Base-by-base conservation (phyloP, 2,329 filamentous ascomycete genomes). In the Ascocoryne sarcoides region DNA sequence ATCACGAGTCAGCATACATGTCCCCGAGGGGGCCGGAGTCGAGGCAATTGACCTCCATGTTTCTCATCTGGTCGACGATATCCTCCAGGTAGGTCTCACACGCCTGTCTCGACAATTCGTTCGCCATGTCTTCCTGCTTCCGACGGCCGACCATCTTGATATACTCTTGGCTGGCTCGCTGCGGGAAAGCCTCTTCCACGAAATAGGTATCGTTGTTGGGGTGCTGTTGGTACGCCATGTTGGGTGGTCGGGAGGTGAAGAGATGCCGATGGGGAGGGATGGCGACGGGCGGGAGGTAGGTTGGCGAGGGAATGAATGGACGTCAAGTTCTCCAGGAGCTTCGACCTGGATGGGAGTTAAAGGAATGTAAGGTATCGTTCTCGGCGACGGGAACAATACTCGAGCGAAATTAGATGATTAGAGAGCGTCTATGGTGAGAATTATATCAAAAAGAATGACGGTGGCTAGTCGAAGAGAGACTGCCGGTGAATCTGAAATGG, bases 31-130 rank as follows among this genome's bases (percentile, higher is more conserved):
- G 33, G 33, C 48, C 44, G 30, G 19, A 3, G 28, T 35, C 38
- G 42, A 47, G 44, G 43, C 21, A 41, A 46, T 48, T 58, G 51
- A 72, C 69, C 79, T 98, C 92, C 90, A 98, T 95, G 58, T 84
- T 75, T 62, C 87, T 77, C 84, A 95, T 92, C 67, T 96, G 90
- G 59, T 83, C 76, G 67, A 96, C 79, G 61, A 95, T 83, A 62
- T 96, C 90, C 63, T 95, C 87, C 54, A 93, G 76, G 61, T 96
- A 95, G 66, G 95, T 88, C 41, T 94, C 87, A 46, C 79, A 81
- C 36, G 88, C 87, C 53, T 84, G 69, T 53, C 81, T 79, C 33
- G 89, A 95, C 51, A 96, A 76, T 61, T 96, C 86, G 59, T 88
- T 84, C 46, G 83, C 88, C 54, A 96, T 83, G 51, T 83, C 82